Evolutionary conservation across 805 yeast genomes (phyloP).

Genomic region (Lachancea cidri): DNA sequence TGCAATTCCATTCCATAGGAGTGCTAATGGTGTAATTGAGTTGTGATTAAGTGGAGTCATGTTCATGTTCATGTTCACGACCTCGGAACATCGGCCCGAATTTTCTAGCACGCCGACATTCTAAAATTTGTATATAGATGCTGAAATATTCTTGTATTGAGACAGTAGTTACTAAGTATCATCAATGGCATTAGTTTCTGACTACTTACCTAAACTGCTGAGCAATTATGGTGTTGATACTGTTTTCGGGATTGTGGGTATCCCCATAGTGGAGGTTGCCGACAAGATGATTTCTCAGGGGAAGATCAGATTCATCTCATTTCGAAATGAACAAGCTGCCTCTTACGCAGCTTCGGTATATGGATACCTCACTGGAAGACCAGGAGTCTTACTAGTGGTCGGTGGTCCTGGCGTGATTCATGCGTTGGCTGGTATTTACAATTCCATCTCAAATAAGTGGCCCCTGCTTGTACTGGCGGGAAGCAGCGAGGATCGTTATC

Average conservation of each 20-base stretch:
- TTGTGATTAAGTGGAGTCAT: not conserved
- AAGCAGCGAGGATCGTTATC: conserved; percentile 41
- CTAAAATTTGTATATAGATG: conserved; percentile 3
- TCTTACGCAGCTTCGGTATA: conserved; percentile 71
- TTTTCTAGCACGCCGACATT: conserved; percentile 3
- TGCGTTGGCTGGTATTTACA: conserved; percentile 61
- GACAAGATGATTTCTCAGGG: conserved; percentile 52
- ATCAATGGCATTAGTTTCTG: conserved; percentile 4
- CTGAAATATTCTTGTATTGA: not conserved
- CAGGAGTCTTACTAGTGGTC: conserved; percentile 64
- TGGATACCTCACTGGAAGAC: conserved; percentile 58
- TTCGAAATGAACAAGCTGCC: conserved; percentile 70
- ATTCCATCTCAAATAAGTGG: conserved; percentile 57
- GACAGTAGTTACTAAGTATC: not conserved
- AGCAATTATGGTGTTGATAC: conserved; percentile 46
- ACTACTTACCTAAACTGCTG: conserved; percentile 43
- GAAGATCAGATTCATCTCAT: conserved; percentile 47
- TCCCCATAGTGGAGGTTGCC: conserved; percentile 68
- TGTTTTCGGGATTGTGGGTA: conserved; percentile 70
- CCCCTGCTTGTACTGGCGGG: conserved; percentile 67
- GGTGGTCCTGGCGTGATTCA: conserved; percentile 76
- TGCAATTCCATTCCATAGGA: conserved; percentile 81
- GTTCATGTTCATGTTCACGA: too few species aligned
- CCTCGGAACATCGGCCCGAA: conserved; percentile 4
- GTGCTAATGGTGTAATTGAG: conserved; percentile 44